Percentiles rank a stretch among this genome's conserved stretches.
Conservation (phyloP, 1,284 basidiomycete species). For the Ceratobasidium sp. region DNA sequence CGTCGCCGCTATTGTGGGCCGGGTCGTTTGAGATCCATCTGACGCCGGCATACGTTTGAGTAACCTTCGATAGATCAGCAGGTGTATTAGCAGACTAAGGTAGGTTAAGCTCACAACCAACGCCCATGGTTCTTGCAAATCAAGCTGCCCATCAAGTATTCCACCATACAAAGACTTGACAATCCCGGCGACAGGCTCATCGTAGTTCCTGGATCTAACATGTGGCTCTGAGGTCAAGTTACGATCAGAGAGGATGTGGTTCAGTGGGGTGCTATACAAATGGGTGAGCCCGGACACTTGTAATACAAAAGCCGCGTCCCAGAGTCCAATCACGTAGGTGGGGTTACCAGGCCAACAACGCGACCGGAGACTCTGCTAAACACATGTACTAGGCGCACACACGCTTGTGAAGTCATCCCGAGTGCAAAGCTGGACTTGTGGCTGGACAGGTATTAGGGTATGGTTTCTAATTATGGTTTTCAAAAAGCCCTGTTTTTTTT, state of each 20-base stretch:
- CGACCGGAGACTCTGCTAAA: neutral
- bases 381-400: neutral
- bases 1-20: no score
- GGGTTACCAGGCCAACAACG: neutral
- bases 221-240: neutral
- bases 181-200: neutral
- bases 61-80: neutral
- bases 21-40: neutral
- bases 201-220: neutral
- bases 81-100: neutral
- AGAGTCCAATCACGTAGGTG: neutral
- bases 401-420: neutral
- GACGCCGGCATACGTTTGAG: neutral
- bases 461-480: neutral
- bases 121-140: neutral
- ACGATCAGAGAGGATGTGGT: neutral
- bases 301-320: neutral
- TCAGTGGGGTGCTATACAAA: neutral
- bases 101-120: slow-evolving; percentile 6
- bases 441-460: neutral
- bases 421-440: neutral
- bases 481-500: neutral
- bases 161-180: neutral
- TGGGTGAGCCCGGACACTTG: neutral
- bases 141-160: neutral